A percentile compares a stretch with the other conserved stretches of the same genome.
Evolutionary conservation across 352 stramenopile genomes (phyloP).

Genomic region (Lagenidium sp.): DNA sequence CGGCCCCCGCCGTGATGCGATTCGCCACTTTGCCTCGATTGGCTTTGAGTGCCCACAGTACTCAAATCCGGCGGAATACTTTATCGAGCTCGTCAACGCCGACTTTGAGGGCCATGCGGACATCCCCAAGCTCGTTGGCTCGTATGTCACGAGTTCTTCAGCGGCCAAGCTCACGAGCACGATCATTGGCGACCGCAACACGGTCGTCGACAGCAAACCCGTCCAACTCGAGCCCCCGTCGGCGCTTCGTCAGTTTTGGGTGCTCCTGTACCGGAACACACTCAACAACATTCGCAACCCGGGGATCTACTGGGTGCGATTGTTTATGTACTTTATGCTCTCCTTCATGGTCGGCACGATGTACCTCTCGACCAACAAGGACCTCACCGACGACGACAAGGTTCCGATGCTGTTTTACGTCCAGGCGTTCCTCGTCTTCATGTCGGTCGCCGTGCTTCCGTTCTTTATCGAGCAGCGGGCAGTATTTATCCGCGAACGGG

Average conservation of each 20-base stretch:
- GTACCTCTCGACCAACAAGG: constrained; percentile 46
- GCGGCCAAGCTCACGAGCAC: neutral
- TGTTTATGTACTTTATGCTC: constrained; percentile 66
- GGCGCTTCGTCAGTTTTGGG: constrained; percentile 22
- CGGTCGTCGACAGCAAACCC: neutral
- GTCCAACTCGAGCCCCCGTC: constrained; percentile 10
- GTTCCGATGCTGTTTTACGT: constrained; percentile 77
- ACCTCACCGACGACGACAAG: constrained; percentile 27
- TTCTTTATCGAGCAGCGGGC: constrained; percentile 77
- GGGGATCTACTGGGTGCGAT: constrained; percentile 55
- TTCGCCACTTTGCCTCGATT: constrained; percentile 14
- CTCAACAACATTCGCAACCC: constrained; percentile 60
- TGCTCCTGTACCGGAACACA: constrained; percentile 43
- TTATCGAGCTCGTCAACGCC: constrained; percentile 23
- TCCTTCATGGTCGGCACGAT: constrained; percentile 66
- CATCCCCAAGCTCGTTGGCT: constrained; percentile 5
- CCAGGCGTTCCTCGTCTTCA: constrained; percentile 84
- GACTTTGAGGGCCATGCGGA: constrained; percentile 27
- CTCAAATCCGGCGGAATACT: constrained; percentile 29
- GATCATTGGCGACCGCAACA: neutral
- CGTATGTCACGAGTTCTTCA: neutral
- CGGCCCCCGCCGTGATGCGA: constrained; percentile 21
- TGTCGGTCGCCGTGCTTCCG: constrained; percentile 80
- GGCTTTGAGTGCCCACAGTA: constrained; percentile 20
- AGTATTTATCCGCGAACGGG: constrained; percentile 60